phyloP scores from a whole-genome alignment of 305 asterid genomes.

The Petunia hybrid region DNA sequence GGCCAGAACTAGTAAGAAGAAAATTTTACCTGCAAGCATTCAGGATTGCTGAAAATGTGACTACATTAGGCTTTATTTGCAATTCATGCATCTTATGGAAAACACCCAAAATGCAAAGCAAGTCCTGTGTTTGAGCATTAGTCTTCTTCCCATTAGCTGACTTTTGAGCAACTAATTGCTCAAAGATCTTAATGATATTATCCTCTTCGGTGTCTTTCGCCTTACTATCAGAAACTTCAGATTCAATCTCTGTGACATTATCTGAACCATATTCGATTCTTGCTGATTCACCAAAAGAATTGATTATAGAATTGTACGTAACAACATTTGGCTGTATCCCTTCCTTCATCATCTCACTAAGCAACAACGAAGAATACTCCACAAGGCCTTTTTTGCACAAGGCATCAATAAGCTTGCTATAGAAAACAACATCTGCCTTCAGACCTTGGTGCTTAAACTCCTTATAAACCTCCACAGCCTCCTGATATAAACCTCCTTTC shows the following conservation, averaged over 20 bases:
- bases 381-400: constrained; percentile 90
- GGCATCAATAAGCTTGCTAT: constrained; percentile 90
- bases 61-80: constrained; percentile 94
- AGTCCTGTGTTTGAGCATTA: constrained; percentile 58
- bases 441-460: constrained; percentile 79
- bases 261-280: constrained; percentile 44
- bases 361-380: constrained; percentile 76
- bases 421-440: constrained; percentile 95
- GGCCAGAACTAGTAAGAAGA: neutral
- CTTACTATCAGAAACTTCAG: constrained; percentile 41
- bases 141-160: constrained; percentile 46
- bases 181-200: constrained; percentile 61
- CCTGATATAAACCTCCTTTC: constrained; percentile 74
- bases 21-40: constrained; percentile 88
- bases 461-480: constrained; percentile 69
- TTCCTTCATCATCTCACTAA: constrained; percentile 87
- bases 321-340: constrained; percentile 96
- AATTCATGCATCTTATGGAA: constrained; percentile 90
- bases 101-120: constrained; percentile 74
- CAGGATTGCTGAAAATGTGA: constrained; percentile 90
- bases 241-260: constrained; percentile 43
- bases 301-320: constrained; percentile 93
- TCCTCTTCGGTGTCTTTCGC: constrained; percentile 54
- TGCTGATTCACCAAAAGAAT: constrained; percentile 80
- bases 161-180: constrained; percentile 68